Evolutionary conservation across 1,284 basidiomycete species (phyloP), one percentile per base, ranked within the genome.

Genomic region (Albatrellus sp.): DNA sequence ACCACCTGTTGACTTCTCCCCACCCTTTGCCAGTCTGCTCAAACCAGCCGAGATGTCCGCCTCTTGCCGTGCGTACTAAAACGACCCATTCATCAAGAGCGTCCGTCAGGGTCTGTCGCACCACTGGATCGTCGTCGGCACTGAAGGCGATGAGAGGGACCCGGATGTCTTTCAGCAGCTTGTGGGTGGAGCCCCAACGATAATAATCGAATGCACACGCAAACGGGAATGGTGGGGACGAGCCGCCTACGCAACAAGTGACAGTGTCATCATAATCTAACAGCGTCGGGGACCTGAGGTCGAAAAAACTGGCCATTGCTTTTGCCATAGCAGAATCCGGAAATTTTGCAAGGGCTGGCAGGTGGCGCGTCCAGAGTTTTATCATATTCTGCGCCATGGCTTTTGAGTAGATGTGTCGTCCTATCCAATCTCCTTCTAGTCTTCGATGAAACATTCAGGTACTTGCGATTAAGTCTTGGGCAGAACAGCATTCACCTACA

Each of bases 11-110:
- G 12, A 76, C 60, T 47, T 63, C 58, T 31, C 69, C 66, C 24
- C 9, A 37, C 48, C 60, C 59, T 37, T 61, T 50, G 32, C 65
- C 66, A 29, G 65, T 65, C 38, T 73, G 64, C 54, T 85, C 78
- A 58, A 94, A 98, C 93, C 90, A 98, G 29, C 94, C 94, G 13
- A 98, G 69, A 65, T 98, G 94, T 0, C 96, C 96, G 1, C 96
- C 94, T 13, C 73, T 70, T 31, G 70, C 66, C 0, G 94, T 94
- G 44, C 88, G 64, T 11, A 72, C 83, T 56, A 87, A 74, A 9
- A 80, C 73, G 10, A 90, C 75, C 59, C 79, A 77, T 48, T 82
- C 86, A 10, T 67, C 69, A 46, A 70, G 66, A 6, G 73, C 68
- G 48, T 80, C 68, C 50, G 72, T 67, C 3, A 79, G 86, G 36